Conservation (phyloP, 2,329 filamentous ascomycete species). For the Colletotrichum sp. region DNA sequence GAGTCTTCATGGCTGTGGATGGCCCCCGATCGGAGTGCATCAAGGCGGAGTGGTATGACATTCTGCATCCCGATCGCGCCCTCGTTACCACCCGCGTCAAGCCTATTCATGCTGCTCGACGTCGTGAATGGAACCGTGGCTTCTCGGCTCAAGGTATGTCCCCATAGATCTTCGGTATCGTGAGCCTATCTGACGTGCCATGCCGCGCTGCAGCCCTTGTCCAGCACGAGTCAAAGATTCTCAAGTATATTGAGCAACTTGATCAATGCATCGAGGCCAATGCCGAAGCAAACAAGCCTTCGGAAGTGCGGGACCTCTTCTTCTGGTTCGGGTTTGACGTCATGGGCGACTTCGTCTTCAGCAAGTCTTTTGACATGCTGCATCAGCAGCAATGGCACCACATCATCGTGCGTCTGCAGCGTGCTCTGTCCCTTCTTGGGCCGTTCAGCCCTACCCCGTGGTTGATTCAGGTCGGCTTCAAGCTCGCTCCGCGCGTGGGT, state of each 20-base stretch:
- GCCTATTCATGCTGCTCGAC: slow-evolving; percentile 24
- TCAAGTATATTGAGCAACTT: slow-evolving; percentile 24
- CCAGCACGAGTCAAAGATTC: slow-evolving; percentile 21
- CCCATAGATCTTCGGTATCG: background rate
- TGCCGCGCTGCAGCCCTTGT: slow-evolving; percentile 13
- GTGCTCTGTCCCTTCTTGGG: slow-evolving; percentile 31
- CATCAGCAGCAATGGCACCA: slow-evolving; percentile 28
- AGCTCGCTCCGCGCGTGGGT: slow-evolving; percentile 18
- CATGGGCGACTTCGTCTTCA: slow-evolving; percentile 41
- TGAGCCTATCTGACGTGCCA: slow-evolving; percentile 5
- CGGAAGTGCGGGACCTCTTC: slow-evolving; percentile 25
- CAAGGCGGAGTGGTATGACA: slow-evolving; percentile 31
- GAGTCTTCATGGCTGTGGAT: slow-evolving; percentile 26
- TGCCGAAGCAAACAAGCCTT: slow-evolving; percentile 9
- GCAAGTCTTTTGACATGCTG: slow-evolving; percentile 40
- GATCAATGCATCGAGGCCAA: slow-evolving; percentile 23
- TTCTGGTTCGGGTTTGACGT: slow-evolving; percentile 36
- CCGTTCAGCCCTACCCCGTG: slow-evolving; percentile 32
- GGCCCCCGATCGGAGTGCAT: slow-evolving; percentile 27
- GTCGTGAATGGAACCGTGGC: slow-evolving; percentile 26
- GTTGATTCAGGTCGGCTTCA: slow-evolving; percentile 28
- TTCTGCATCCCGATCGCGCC: slow-evolving; percentile 24
- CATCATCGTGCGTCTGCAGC: slow-evolving; percentile 28
- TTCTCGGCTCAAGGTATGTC: slow-evolving; percentile 25
- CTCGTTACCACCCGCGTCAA: slow-evolving; percentile 26